Base-by-base conservation (phyloP, 305 asterid genomes). In the Fraxinus latifolia region DNA sequence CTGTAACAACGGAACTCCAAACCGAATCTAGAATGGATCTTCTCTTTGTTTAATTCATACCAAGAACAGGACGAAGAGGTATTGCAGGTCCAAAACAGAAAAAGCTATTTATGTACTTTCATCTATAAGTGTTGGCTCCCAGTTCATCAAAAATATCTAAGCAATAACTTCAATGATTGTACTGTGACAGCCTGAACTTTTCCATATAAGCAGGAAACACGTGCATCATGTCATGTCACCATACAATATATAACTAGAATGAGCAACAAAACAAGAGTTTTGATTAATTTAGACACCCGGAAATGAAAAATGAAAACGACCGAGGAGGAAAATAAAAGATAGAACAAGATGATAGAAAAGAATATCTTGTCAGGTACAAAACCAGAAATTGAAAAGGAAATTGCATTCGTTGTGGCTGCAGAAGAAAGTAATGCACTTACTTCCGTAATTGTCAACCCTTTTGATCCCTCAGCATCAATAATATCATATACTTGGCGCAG, bases 401-500 rank as follows among this genome's bases (percentile, higher is more conserved):
- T 65, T 77, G 82, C 79, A 53, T 62, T 76, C 27, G 17, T 77
- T 27, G 3, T 82, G 80, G 80, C 78, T 31, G 76, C 47, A 77
- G 15, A 62, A 81, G 68, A 65, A 83, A 75, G 31, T 83, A 34
- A 77, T 65, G 37, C 74, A 87, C 91, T 79, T 87, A 95, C 98
- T 86, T 95, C 97, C 76, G 80, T 58, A 84, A 83, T 90, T 74
- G 94, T 89, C 93, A 93, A 80, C 87, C 99, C 99, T 87, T 88
- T 88, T 55, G 91, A 81, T 80, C 97, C 97, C 81, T 92, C 92
- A 62, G 91, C 92, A 87, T 95, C 98, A 86, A 93, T 89, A 92
- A 93, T 89, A 88, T 94, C 98, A 85, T 94, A 93, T 77, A 90
- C 86, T 84, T 95, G 99, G 77, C 95, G 95, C 88, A 92, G 88